phyloP scores from a whole-genome alignment of 78 protist genomes.

The Polysphondylium violaceum region DNA sequence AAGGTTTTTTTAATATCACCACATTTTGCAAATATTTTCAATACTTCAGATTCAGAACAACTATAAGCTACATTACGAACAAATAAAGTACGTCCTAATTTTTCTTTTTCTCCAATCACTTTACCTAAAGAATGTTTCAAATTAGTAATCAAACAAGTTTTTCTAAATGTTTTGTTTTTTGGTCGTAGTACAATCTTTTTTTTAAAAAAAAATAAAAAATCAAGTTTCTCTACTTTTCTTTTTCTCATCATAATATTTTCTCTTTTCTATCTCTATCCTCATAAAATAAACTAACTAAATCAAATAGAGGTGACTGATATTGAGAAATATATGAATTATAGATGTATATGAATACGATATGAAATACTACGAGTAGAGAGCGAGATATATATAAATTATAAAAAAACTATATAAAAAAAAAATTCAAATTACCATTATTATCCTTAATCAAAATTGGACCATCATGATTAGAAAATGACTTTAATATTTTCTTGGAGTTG shows the following conservation, averaged over 20 bases:
- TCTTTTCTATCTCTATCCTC: not conserved
- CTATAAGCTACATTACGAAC: slow-evolving; percentile 70
- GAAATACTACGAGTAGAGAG: too few relatives aligned
- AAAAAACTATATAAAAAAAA: too few relatives aligned
- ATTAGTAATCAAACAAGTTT: not conserved
- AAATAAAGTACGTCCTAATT: slow-evolving; percentile 67
- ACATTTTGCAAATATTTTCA: slow-evolving; percentile 20
- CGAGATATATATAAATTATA: too few relatives aligned
- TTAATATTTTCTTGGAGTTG: not conserved
- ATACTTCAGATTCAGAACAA: slow-evolving; percentile 18
- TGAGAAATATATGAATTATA: too few relatives aligned
- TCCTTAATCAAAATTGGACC: slow-evolving; percentile 66
- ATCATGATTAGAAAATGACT: slow-evolving; percentile 26
- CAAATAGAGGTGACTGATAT: too few relatives aligned
- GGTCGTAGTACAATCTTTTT: not conserved
- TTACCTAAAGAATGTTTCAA: slow-evolving; percentile 9
- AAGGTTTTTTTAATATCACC: slow-evolving; percentile 71
- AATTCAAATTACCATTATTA: slow-evolving; percentile 59
- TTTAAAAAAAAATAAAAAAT: not conserved
- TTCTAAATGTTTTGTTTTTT: not conserved
- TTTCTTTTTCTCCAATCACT: slow-evolving; percentile 69
- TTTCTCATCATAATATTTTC: not conserved
- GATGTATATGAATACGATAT: too few relatives aligned
- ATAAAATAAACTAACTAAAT: not conserved
- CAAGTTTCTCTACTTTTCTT: not conserved